Base-by-base conservation (phyloP, 2,329 filamentous ascomycete genomes). In the Neofusicoccum laricinum region DNA sequence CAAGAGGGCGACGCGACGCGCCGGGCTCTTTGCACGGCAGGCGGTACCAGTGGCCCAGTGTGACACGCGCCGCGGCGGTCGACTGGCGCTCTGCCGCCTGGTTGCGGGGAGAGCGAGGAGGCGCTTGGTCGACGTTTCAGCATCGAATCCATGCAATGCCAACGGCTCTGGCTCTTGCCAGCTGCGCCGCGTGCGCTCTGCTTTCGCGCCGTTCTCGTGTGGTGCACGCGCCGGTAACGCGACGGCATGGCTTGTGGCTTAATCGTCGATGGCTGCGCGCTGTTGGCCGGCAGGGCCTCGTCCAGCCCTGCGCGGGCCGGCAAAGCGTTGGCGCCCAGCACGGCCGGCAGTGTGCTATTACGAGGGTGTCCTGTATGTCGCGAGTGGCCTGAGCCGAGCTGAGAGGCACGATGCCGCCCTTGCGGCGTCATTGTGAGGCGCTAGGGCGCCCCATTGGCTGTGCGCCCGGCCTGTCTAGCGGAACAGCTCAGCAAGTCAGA, bases 321-420 rank as follows among this genome's bases (percentile, higher is more conserved):
- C 46, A 21, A 2, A 19, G 50, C 17, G 21, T 36, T 58, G 53
- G 25, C 55, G 55, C 55, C 38, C n/a, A 45, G 40, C 46, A 7
- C 46, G 46, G 46, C 46, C 46, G 46, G 46, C 30, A 51, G 49
- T 1, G 40, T 46, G 30, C 55, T 59, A 59, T 59, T 45, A 59
- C 55, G 55, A 59, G 55, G 55, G 41, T 59, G 55, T 51, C 55
- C 55, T 45, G 51, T 58, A 58, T 17, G 40, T 32, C 40, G 51
- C 51, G 21, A 46, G 30, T 59, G 55, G 55, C 55, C 55, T 59
- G 55, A 59, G 49, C 49, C 55, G 40, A 45, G 55, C 55, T 51
- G 49, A 51, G 30, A 51, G 49, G 32, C 49, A 51, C 49, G 49
- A 46, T 46, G 14, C 40, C 55, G 55, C 55, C 55, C 55, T 59